phyloP scores from a whole-genome alignment of 2,329 filamentous ascomycete genomes.

The Chrysoporthe puriensis region DNA sequence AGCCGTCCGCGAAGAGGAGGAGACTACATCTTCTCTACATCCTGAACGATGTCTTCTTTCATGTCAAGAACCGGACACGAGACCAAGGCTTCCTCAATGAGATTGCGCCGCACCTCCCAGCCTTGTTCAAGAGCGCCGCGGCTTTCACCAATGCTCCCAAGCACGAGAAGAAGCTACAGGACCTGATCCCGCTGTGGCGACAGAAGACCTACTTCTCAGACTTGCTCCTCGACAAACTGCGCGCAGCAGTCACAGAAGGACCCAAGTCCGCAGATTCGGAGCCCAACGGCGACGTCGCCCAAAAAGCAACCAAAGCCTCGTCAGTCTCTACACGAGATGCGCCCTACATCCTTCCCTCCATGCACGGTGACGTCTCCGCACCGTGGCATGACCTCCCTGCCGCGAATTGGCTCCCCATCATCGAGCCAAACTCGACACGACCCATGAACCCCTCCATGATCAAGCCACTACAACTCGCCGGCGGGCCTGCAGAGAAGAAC shows the following conservation, averaged over 20 bases:
- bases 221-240: conserved; percentile 60
- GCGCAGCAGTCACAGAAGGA: conserved; percentile 53
- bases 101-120: conserved; percentile 62
- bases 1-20: conserved; percentile 66
- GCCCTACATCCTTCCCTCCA: conserved; percentile 73
- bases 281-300: conserved; percentile 32
- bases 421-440: conserved; percentile 74
- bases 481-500: conserved; percentile 69
- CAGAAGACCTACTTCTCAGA: conserved; percentile 63
- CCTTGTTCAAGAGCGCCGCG: conserved; percentile 64
- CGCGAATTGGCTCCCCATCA: conserved; percentile 77
- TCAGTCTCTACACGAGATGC: conserved; percentile 42
- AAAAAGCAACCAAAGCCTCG: conserved; percentile 46
- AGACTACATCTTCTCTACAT: conserved; percentile 78
- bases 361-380: conserved; percentile 73
- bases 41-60: conserved; percentile 77
- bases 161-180: conserved; percentile 65
- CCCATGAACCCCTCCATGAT: conserved; percentile 74
- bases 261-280: conserved; percentile 37
- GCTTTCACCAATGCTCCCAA: conserved; percentile 64
- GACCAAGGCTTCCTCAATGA: conserved; percentile 56
- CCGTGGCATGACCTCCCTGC: conserved; percentile 85
- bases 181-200: conserved; percentile 73
- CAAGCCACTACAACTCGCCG: conserved; percentile 70
- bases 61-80: conserved; percentile 58